phyloP scores from a whole-genome alignment of 2,329 filamentous ascomycete genomes.

The Alternaria sp. region DNA sequence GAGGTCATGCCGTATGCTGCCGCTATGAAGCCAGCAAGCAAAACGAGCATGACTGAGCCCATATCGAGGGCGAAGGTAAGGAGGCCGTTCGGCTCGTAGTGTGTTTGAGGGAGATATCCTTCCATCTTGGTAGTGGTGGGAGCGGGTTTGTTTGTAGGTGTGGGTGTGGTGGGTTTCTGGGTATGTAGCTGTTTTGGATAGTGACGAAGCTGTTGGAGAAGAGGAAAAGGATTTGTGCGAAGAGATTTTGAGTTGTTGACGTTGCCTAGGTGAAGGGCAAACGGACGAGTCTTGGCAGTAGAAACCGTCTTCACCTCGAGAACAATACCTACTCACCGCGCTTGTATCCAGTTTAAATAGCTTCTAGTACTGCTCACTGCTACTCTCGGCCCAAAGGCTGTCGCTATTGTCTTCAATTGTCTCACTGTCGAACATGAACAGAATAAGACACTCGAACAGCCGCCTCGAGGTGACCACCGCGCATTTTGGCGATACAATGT shows the following conservation, averaged over 20 bases:
- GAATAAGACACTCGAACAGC: too few relatives aligned
- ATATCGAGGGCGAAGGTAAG: neutral
- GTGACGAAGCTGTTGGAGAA: neutral
- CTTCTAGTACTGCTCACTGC: neutral
- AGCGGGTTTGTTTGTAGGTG: neutral
- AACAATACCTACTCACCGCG: neutral
- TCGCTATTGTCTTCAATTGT: neutral
- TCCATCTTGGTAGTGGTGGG: neutral
- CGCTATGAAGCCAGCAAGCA: neutral
- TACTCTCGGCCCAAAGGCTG: neutral
- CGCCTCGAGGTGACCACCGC: neutral
- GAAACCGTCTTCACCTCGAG: neutral
- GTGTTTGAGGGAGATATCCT: neutral
- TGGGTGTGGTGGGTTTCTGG: neutral
- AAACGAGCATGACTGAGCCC: neutral
- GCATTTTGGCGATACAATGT: neutral
- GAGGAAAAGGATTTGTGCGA: neutral
- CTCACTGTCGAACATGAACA: neutral
- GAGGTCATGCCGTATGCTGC: neutral
- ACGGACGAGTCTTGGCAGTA: neutral
- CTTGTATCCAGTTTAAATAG: neutral
- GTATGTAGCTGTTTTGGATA: neutral
- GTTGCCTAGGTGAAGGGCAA: neutral
- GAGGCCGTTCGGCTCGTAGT: neutral
- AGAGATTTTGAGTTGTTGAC: neutral